These are phyloP conservation scores for Amylocystis lapponica DNA, from an alignment of 768 basidiomycete genomes.

Conservation along the genomic window DNA sequence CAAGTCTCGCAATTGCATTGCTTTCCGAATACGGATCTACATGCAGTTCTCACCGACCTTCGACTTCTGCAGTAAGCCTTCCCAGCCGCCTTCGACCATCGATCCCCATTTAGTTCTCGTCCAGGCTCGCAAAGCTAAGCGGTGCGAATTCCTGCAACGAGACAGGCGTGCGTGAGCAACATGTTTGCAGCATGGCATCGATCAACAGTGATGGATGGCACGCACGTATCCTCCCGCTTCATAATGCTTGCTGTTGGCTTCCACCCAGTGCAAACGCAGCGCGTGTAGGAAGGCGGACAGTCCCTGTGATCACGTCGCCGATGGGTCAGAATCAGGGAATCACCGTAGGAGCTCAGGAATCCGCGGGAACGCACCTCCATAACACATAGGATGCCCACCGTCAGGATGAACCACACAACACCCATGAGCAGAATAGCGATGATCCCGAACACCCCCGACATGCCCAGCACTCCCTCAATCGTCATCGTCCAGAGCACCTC, in stretches of 20 bases:
- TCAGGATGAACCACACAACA: constrained; percentile 74
- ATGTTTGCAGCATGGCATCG: constrained; percentile 23
- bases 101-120: constrained; percentile 22
- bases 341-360: too few relatives aligned
- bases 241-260: constrained; percentile 96
- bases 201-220: constrained; percentile 20
- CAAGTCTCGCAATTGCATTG: neutral
- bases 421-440: constrained; percentile 40
- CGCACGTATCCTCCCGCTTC: constrained; percentile 85
- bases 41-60: too few relatives aligned
- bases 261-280: constrained; percentile 95
- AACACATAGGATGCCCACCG: constrained; percentile 76
- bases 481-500: constrained; percentile 94
- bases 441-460: constrained; percentile 56
- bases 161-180: constrained; percentile 16
- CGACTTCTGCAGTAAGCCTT: neutral
- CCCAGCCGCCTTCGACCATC: constrained; percentile 7
- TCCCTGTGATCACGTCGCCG: constrained; percentile 45
- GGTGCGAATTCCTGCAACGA: constrained; percentile 41
- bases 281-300: constrained; percentile 96
- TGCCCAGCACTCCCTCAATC: constrained; percentile 53
- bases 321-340: neutral
- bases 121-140: constrained; percentile 40
- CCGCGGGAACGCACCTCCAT: constrained; percentile 76
- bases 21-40: constrained; percentile 9